These are phyloP conservation scores for Aurantiochytrium sp. DNA, from an alignment of 108 stramenopile genomes.

Conservation along the genomic window DNA sequence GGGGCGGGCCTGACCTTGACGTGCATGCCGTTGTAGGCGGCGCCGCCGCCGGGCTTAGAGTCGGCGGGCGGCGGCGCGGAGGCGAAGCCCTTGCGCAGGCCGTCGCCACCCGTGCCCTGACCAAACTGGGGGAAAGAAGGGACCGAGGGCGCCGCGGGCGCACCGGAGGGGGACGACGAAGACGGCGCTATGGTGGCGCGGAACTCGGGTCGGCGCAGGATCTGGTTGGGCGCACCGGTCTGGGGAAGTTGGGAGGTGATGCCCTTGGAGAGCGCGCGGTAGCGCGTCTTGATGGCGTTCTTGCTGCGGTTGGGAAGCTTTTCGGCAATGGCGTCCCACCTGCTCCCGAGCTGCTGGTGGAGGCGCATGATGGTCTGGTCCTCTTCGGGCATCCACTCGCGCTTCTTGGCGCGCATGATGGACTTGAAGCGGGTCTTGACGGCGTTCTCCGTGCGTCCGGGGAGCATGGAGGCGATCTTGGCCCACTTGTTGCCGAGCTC, in stretches of 20 bases:
- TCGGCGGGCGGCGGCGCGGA: not conserved
- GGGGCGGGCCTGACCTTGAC: too few relatives aligned
- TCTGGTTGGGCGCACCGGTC: not conserved
- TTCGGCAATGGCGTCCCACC: slow-evolving; percentile 24
- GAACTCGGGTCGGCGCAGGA: not conserved
- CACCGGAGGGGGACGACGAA: not conserved
- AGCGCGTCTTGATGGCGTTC: slow-evolving; percentile 24
- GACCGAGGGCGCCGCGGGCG: not conserved
- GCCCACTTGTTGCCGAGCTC: slow-evolving; percentile 45
- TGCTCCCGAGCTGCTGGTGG: not conserved
- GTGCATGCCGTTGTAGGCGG: too few relatives aligned
- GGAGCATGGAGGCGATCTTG: slow-evolving; percentile 61
- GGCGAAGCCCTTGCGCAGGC: not conserved
- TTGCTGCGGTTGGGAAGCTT: not conserved
- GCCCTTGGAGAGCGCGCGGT: not conserved
- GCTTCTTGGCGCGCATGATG: slow-evolving; percentile 26
- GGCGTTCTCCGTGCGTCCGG: slow-evolving; percentile 66
- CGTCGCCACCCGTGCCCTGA: not conserved
- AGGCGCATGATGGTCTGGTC: slow-evolving; percentile 22
- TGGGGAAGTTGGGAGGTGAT: not conserved
- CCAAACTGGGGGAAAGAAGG: not conserved
- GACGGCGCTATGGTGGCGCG: not conserved
- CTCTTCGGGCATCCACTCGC: slow-evolving; percentile 28
- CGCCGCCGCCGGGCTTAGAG: not conserved
- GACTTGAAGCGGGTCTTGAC: slow-evolving; percentile 64